phyloP scores from a whole-genome alignment of 2,329 filamentous ascomycete species.

The Botryotinia globosa region DNA sequence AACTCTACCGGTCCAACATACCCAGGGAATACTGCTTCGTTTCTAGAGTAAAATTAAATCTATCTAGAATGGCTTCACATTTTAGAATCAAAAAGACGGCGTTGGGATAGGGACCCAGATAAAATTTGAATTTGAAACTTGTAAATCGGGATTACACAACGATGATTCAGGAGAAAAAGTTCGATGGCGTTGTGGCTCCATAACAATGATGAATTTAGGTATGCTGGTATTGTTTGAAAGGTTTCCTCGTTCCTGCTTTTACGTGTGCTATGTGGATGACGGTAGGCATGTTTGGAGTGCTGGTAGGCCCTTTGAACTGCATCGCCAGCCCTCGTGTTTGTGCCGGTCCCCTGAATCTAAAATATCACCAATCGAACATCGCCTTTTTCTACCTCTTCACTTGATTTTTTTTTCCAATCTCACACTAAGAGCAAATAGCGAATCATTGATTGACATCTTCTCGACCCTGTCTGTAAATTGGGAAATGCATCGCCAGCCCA shows the following conservation, averaged over 20 bases:
- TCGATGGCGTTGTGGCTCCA: neutral
- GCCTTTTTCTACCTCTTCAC: neutral
- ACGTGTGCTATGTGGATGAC: neutral
- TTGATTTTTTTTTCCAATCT: neutral
- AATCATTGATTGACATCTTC: neutral
- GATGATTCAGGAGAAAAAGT: neutral
- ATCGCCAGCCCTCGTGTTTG: neutral
- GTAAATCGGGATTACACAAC: neutral
- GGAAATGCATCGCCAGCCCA: neutral
- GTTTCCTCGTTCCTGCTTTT: neutral
- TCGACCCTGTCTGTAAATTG: neutral
- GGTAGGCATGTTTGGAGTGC: neutral
- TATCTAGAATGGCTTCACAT: neutral
- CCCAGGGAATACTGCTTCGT: neutral
- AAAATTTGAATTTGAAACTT: neutral
- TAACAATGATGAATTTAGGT: neutral
- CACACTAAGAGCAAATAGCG: neutral
- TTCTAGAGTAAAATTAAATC: neutral
- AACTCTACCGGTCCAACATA: neutral
- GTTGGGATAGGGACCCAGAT: neutral
- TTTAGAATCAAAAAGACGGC: neutral
- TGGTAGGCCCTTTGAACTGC: neutral
- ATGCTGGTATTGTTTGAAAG: neutral
- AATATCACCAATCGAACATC: neutral
- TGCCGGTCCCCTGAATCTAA: neutral